These are phyloP conservation scores for Tolypocladium nubicola DNA, from an alignment of 2,329 filamentous ascomycete species.

Conservation along the genomic window DNA sequence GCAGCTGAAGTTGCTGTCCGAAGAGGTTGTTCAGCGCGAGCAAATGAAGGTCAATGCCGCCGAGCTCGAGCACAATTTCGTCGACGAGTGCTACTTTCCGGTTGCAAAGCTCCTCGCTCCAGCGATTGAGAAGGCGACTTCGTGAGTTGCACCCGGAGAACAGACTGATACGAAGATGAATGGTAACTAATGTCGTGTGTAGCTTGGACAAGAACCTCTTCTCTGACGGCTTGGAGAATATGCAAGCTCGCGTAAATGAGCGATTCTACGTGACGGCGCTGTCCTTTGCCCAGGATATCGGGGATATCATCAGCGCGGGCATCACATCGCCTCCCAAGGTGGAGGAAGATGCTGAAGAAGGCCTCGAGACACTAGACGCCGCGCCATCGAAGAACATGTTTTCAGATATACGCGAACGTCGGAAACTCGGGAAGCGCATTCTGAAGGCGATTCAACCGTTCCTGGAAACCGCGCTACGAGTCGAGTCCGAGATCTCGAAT, in stretches of 20 bases:
- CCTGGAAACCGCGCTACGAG: conserved; percentile 63
- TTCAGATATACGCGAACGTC: conserved; percentile 67
- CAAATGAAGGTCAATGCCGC: conserved; percentile 65
- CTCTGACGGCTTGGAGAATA: conserved; percentile 34
- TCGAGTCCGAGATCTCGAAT: conserved; percentile 71
- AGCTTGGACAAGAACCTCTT: conserved; percentile 59
- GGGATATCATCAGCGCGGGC: conserved; percentile 39
- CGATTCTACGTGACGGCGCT: conserved; percentile 49
- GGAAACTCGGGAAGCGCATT: conserved; percentile 80
- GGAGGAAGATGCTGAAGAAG: conserved; percentile 13
- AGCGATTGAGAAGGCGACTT: conserved; percentile 68
- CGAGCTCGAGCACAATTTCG: conserved; percentile 64
- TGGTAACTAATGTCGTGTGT: conserved; percentile 21
- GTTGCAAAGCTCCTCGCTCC: conserved; percentile 66
- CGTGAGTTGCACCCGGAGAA: conserved; percentile 46
- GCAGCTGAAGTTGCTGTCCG: conserved; percentile 59
- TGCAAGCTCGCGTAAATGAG: conserved; percentile 42
- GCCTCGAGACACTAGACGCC: conserved; percentile 29
- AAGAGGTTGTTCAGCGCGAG: conserved; percentile 66
- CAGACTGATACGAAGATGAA: conserved; percentile 3
- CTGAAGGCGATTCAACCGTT: conserved; percentile 71
- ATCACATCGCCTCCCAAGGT: conserved; percentile 33
- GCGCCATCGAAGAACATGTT: conserved; percentile 41
- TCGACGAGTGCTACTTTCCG: conserved; percentile 89
- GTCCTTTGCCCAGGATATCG: conserved; percentile 46